A percentile compares a stretch with the other conserved stretches of the same genome.
Evolutionary conservation across 2,329 filamentous ascomycete species (phyloP).

Genomic region (Fusarium virguliforme): DNA sequence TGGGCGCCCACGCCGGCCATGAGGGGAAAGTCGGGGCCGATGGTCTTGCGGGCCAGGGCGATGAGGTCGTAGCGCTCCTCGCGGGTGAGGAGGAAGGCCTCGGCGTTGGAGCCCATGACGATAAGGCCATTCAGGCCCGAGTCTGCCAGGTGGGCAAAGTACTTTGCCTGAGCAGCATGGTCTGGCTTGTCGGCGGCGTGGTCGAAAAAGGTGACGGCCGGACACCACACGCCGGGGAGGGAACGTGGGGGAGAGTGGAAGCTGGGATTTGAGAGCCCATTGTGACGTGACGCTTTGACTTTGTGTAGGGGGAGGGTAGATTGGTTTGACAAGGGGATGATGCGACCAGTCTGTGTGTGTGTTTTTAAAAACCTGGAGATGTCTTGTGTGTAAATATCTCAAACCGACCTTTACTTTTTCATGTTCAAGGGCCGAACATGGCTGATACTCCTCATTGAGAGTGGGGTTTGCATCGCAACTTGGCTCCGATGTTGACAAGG

Average conservation of each 20-base stretch:
- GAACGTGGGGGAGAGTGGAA: constrained; percentile 45
- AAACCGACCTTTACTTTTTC: constrained; percentile 8
- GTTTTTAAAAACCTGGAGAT: constrained; percentile 6
- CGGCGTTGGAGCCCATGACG: constrained; percentile 70
- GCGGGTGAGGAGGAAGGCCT: constrained; percentile 72
- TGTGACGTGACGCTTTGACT: constrained; percentile 10
- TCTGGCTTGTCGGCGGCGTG: constrained; percentile 65
- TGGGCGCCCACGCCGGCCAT: constrained; percentile 80
- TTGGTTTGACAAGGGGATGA: background rate
- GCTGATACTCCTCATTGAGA: constrained; percentile 33
- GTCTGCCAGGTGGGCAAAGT: constrained; percentile 67
- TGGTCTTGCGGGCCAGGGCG: constrained; percentile 76
- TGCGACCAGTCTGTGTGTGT: background rate
- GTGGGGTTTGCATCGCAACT: constrained; percentile 39
- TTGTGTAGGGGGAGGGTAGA: background rate
- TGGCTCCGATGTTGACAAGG: constrained; percentile 23
- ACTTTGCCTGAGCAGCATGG: constrained; percentile 64
- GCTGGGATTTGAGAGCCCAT: constrained; percentile 40
- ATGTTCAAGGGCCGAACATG: constrained; percentile 8
- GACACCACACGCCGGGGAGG: constrained; percentile 64
- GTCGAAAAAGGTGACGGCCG: constrained; percentile 70
- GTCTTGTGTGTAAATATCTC: constrained; percentile 10
- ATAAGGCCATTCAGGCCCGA: constrained; percentile 68
- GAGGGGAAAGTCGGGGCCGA: constrained; percentile 89
- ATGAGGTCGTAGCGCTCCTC: constrained; percentile 73